These are phyloP conservation scores for Neurospora sp. DNA, from an alignment of 495 filamentous ascomycete genomes.

Conservation along the genomic window DNA sequence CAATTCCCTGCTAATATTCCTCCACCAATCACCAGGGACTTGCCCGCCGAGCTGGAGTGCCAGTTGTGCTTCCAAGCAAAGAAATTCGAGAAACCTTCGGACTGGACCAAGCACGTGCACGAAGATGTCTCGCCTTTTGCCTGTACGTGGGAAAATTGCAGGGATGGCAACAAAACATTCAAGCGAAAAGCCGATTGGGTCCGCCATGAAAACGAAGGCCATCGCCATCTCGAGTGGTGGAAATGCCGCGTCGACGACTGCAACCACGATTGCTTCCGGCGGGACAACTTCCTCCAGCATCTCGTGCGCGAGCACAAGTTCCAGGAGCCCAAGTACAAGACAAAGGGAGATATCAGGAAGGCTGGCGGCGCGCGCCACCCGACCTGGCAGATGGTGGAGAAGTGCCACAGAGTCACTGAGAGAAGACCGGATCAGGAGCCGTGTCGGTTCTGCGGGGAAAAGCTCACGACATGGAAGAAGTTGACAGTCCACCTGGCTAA, in stretches of 20 bases:
- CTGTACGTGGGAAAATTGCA: slow-evolving; percentile 79
- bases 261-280: slow-evolving; percentile 74
- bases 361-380: slow-evolving; percentile 41
- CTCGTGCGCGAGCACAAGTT: slow-evolving; percentile 89
- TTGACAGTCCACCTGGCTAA: slow-evolving; percentile 89
- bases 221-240: slow-evolving; percentile 92
- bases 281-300: slow-evolving; percentile 94
- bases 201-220: slow-evolving; percentile 86
- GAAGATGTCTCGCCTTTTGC: slow-evolving; percentile 95
- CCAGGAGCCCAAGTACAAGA: slow-evolving; percentile 62
- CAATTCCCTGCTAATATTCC: slow-evolving; percentile 74
- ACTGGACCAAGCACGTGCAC: slow-evolving; percentile 97
- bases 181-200: slow-evolving; percentile 98
- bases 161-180: slow-evolving; percentile 76
- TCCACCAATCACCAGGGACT: slow-evolving; percentile 62
- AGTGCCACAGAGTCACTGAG: slow-evolving; percentile 61
- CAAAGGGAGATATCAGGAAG: slow-evolving; percentile 45
- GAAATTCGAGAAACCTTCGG: slow-evolving; percentile 87
- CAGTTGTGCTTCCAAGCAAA: slow-evolving; percentile 83
- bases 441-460: slow-evolving; percentile 82
- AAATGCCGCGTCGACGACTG: slow-evolving; percentile 74
- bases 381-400: slow-evolving; percentile 69
- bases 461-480: slow-evolving; percentile 84
- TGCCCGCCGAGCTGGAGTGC: slow-evolving; percentile 90
- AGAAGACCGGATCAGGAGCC: slow-evolving; percentile 64